Evolutionary conservation across 2,329 filamentous ascomycete genomes (phyloP), one percentile per base, ranked within the genome.

Genomic region (Westerdykella aurantiaca): DNA sequence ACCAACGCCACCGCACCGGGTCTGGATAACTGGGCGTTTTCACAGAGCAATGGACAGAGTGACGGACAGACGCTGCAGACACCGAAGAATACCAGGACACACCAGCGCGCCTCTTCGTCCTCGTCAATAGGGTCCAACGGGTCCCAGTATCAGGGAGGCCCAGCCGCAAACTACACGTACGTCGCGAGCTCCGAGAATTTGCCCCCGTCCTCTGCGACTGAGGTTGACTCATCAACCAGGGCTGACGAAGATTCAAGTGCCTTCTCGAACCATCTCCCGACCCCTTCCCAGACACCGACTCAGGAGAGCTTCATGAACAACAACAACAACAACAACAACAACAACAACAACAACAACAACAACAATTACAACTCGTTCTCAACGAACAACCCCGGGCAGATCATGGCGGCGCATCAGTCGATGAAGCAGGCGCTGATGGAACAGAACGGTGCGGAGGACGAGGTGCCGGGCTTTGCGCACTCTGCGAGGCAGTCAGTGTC

Each of bases 351-450:
- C 4, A 60, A 66, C 25, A 66, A 66, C 22, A 72, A 71, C 47
- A 64, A 70, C 44, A 66, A 69, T 23, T 76, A 73, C 58, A 69
- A 70, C 54, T 70, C 66, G 53, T 75, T 70, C 63, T 67, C 71
- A 37, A 63, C 67, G 1, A 61, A 67, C 11, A 60, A 70, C 16
- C 50, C 62, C 12, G 67, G 67, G 48, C 69, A 76, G 56, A 66
- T 63, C 42, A 69, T 71, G 56, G 69, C 73, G 10, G 73, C 76
- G n/a, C 77, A 81, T 56, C 69, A 77, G 61, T 78, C 76, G 40
- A 80, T 82, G 76, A 78, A 77, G 68, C 73, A 74, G 47, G 76
- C 75, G 45, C 69, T 77, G 46, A 72, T 81, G 68, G 78, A 74
- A 45, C 68, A 57, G 35, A 69, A 76, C 55, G 59, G 52, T 7